Conservation (phyloP, 345 rosid species). For the Rhodamnia argentea region DNA sequence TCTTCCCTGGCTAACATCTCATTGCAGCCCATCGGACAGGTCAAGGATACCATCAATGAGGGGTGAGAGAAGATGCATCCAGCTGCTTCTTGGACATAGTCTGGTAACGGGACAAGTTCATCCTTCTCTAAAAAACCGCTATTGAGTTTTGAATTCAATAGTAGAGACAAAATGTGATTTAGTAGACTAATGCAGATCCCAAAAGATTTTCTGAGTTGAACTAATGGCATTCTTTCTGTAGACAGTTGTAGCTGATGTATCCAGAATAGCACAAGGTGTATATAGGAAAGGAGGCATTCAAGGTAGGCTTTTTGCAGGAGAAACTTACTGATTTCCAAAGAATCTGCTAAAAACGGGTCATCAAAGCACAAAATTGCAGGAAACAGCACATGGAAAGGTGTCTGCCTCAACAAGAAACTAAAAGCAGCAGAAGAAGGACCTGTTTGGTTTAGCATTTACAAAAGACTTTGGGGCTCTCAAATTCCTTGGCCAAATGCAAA, state of each 20-base stretch:
- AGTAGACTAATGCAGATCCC: constrained; percentile 51
- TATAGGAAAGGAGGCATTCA: constrained; percentile 27
- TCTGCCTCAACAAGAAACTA: constrained; percentile 10
- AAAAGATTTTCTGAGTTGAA: constrained; percentile 36
- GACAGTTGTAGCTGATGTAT: constrained; percentile 43
- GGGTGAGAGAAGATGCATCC: constrained; percentile 61
- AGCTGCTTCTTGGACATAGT: constrained; percentile 39
- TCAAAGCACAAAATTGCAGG: background rate
- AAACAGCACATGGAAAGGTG: constrained; percentile 1
- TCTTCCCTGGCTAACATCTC: constrained; percentile 17
- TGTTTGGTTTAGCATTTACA: no score
- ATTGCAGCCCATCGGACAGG: constrained; percentile 33
- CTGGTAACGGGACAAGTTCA: constrained; percentile 12
- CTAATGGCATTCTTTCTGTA: constrained; percentile 25
- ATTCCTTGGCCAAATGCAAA: no score
- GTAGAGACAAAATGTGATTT: constrained; percentile 35
- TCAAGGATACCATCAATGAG: constrained; percentile 28
- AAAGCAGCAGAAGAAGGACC: constrained; percentile 24
- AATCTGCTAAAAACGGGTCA: constrained; percentile 15
- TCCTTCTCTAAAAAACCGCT: constrained; percentile 8
- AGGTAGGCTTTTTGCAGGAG: constrained; percentile 48
- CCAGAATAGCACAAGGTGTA: constrained; percentile 64
- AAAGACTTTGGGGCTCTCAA: no score
- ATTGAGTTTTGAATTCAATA: constrained; percentile 22
- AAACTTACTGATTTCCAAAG: constrained; percentile 33